These are phyloP conservation scores for Phytomonas francai DNA, from an alignment of 208 protist genomes.

Conservation along the genomic window DNA sequence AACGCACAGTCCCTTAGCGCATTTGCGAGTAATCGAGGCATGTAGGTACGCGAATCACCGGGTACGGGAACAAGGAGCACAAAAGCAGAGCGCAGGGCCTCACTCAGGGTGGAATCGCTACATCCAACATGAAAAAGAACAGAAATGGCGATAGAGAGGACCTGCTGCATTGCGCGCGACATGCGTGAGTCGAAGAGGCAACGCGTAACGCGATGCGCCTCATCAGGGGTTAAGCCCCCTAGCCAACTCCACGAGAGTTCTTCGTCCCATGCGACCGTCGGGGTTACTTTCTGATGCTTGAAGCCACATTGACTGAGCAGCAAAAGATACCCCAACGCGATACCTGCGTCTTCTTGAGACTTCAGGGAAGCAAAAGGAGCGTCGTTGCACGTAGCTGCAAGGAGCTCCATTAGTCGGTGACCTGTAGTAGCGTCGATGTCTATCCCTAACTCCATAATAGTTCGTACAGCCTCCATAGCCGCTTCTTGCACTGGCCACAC, in stretches of 20 bases:
- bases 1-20: constrained; percentile 40
- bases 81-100: constrained; percentile 51
- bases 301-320: neutral
- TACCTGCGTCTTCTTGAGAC: neutral
- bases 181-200: constrained; percentile 39
- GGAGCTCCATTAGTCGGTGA: neutral
- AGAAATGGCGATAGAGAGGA: constrained; percentile 41
- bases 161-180: constrained; percentile 24
- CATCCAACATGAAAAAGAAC: constrained; percentile 29
- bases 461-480: constrained; percentile 13
- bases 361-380: neutral
- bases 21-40: constrained; percentile 46
- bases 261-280: neutral
- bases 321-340: neutral
- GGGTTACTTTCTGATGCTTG: neutral
- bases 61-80: constrained; percentile 38
- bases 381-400: neutral
- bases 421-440: neutral
- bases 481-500: constrained; percentile 16
- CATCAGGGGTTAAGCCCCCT: constrained; percentile 25
- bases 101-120: constrained; percentile 23
- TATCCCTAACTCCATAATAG: constrained; percentile 15
- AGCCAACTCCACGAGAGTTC: constrained; percentile 16
- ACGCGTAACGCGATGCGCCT: constrained; percentile 34
- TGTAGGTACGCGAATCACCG: constrained; percentile 36